Percentiles rank a stretch among this genome's conserved stretches.
Evolutionary conservation across 2,329 filamentous ascomycete genomes (phyloP).

Genomic region (Whalleya microplaca): DNA sequence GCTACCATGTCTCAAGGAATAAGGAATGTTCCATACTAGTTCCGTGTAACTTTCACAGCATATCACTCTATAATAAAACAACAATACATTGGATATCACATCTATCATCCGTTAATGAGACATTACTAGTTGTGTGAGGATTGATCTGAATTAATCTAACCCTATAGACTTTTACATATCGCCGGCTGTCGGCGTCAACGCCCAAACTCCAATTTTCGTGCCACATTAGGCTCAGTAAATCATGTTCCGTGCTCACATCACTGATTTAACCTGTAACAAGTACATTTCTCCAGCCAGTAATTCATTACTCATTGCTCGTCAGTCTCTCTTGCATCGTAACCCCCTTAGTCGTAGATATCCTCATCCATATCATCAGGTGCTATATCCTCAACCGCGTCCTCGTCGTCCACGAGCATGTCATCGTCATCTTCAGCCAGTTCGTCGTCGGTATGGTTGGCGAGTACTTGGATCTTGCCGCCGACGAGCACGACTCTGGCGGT

Average conservation of each 20-base stretch:
- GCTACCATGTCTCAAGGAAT: too few species aligned
- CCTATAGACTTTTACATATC: neutral
- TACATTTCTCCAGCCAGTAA: neutral
- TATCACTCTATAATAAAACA: too few species aligned
- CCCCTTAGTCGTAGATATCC: conserved; percentile 51
- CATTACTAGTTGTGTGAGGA: neutral
- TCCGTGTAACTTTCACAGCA: too few species aligned
- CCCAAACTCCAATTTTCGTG: neutral
- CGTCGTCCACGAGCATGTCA: conserved; percentile 74
- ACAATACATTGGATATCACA: too few species aligned
- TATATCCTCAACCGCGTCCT: conserved; percentile 73
- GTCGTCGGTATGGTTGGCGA: conserved; percentile 77
- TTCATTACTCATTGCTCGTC: conserved; percentile 10
- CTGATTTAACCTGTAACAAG: neutral
- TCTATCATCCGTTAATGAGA: too few species aligned
- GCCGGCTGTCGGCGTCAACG: neutral
- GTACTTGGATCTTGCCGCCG: conserved; percentile 77
- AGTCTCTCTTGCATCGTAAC: neutral
- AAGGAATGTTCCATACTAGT: too few species aligned
- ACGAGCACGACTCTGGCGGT: conserved; percentile 76
- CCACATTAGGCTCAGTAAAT: neutral
- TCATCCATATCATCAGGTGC: conserved; percentile 64
- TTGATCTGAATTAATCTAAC: neutral
- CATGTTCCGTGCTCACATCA: neutral
- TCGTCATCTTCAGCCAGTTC: conserved; percentile 62